Evolutionary conservation across 2,329 filamentous ascomycete genomes (phyloP).

Genomic region (Phyllosticta citrichinensis): DNA sequence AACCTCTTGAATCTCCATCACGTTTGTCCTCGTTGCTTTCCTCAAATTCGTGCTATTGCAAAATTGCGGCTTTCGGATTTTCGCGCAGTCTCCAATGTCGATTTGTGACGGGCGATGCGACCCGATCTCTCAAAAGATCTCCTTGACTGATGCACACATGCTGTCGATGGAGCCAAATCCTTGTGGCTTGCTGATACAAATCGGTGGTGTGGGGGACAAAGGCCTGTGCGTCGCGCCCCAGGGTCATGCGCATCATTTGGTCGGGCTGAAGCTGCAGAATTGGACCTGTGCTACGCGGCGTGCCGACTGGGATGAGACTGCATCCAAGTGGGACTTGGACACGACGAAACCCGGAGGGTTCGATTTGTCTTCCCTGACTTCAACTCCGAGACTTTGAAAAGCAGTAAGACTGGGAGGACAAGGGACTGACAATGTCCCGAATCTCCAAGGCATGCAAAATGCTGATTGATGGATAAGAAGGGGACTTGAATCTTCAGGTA

Average conservation of each 20-base stretch:
- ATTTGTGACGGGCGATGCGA: no score
- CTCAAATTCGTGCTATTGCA: no score
- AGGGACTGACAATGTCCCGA: background rate
- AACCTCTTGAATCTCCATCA: no score
- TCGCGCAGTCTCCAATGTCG: no score
- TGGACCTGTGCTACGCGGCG: background rate
- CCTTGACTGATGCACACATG: background rate
- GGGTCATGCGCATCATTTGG: background rate
- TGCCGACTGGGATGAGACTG: background rate
- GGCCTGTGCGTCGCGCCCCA: background rate
- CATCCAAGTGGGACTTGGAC: background rate
- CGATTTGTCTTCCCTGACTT: background rate
- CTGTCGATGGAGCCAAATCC: background rate
- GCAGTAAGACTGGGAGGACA: background rate
- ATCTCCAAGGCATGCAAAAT: background rate
- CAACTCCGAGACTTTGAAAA: background rate
- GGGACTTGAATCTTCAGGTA: background rate
- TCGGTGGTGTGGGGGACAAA: background rate
- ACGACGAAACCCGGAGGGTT: background rate
- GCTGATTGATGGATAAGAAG: background rate
- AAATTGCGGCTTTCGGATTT: no score
- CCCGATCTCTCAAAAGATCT: no score
- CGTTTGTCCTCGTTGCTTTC: no score
- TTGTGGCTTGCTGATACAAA: background rate
- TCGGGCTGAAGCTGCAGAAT: background rate